Evolutionary conservation across 495 filamentous ascomycete genomes (phyloP).

Genomic region (Lepidopterella palustris): DNA sequence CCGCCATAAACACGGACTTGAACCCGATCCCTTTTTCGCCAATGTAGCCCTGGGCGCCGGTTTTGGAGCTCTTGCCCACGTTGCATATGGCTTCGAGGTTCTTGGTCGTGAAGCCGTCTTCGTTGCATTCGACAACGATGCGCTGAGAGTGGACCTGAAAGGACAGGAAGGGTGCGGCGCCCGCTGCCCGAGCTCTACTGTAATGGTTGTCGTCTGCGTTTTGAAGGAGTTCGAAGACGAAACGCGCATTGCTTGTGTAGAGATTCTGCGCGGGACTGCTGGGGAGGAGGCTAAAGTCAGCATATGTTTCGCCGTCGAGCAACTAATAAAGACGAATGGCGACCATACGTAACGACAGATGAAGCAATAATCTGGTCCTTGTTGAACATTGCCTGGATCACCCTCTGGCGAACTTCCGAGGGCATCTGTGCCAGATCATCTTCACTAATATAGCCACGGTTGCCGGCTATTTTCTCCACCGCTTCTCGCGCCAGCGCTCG

Average conservation of each 20-base stretch:
- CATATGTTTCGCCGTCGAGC: too few relatives aligned
- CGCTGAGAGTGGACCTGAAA: slow-evolving; percentile 27
- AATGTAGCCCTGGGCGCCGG: slow-evolving; percentile 38
- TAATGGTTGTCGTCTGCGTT: slow-evolving; percentile 16
- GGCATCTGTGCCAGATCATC: slow-evolving; percentile 22
- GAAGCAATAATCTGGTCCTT: slow-evolving; percentile 33
- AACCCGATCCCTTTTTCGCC: slow-evolving; percentile 50
- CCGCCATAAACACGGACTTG: slow-evolving; percentile 47
- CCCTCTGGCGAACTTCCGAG: slow-evolving; percentile 24
- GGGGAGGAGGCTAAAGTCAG: too few relatives aligned
- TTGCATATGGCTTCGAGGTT: slow-evolving; percentile 40
- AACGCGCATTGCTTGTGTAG: slow-evolving; percentile 13
- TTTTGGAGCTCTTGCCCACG: slow-evolving; percentile 41
- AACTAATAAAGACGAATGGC: not conserved
- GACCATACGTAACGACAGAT: slow-evolving; percentile 34
- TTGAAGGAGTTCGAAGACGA: slow-evolving; percentile 18
- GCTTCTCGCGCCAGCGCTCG: slow-evolving; percentile 17
- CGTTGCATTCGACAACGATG: slow-evolving; percentile 40
- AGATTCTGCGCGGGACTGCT: slow-evolving; percentile 11
- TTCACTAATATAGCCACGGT: slow-evolving; percentile 30
- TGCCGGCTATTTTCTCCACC: slow-evolving; percentile 26
- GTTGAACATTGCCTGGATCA: slow-evolving; percentile 31
- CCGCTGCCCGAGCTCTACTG: not conserved
- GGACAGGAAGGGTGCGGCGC: not conserved
- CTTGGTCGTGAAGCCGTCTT: slow-evolving; percentile 38